Percentiles rank a stretch among this genome's conserved stretches.
phyloP scores from a whole-genome alignment of 129 eudicot species.

The Arctium lappa region DNA sequence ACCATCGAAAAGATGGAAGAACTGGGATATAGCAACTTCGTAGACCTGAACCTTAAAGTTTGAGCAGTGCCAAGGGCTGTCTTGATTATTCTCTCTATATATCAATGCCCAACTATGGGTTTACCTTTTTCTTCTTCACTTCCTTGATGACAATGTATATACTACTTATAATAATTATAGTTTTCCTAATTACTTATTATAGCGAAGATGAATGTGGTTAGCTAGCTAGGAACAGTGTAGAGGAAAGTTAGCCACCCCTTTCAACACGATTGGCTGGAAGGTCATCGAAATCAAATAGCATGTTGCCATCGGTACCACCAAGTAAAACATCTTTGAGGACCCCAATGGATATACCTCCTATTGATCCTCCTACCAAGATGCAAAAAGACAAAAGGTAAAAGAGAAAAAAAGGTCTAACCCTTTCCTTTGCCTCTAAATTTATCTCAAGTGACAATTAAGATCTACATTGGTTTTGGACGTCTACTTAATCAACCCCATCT shows the following conservation, averaged over 20 bases:
- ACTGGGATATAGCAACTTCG: background rate
- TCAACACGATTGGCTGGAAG: slow-evolving; percentile 51
- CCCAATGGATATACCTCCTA: slow-evolving; percentile 35
- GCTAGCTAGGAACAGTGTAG: slow-evolving; percentile 47
- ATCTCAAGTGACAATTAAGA: no score
- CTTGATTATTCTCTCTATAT: background rate
- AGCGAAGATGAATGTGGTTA: slow-evolving; percentile 26
- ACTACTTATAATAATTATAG: background rate
- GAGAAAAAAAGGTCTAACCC: no score
- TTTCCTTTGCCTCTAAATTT: no score
- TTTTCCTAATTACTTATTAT: background rate
- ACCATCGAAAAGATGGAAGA: no score
- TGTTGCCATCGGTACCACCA: slow-evolving; percentile 49
- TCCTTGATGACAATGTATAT: background rate
- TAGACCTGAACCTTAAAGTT: background rate
- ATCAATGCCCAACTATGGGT: background rate
- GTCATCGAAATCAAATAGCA: slow-evolving; percentile 48
- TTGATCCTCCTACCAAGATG: no score
- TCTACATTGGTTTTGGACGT: no score
- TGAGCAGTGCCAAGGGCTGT: background rate
- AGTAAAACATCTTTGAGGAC: slow-evolving; percentile 57
- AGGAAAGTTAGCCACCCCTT: slow-evolving; percentile 54
- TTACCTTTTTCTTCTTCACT: background rate
- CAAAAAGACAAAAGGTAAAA: no score
- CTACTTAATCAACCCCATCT: no score